These are phyloP conservation scores for Microdochium bolleyi DNA, from an alignment of 2,329 filamentous ascomycete species.

Conservation along the genomic window DNA sequence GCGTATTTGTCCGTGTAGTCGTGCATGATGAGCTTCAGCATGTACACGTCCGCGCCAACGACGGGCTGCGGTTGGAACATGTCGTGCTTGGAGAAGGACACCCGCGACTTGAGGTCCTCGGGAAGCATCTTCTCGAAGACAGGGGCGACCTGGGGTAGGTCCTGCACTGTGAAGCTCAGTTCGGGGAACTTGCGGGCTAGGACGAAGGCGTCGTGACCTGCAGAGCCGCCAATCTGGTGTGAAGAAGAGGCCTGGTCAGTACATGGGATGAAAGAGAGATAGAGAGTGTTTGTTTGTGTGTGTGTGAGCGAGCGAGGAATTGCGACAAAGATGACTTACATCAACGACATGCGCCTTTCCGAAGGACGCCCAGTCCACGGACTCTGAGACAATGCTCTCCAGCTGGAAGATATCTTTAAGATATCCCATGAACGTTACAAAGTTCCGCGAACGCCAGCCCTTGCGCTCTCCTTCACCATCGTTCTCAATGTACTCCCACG, in stretches of 20 bases:
- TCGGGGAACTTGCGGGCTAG: conserved; percentile 31
- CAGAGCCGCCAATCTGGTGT: conserved; percentile 31
- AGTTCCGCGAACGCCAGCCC: conserved; percentile 28
- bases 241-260: too few relatives aligned
- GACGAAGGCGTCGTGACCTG: conserved; percentile 29
- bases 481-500: conserved; percentile 31
- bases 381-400: conserved; percentile 21
- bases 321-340: conserved; percentile 20
- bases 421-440: conserved; percentile 30
- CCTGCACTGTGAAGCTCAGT: conserved; percentile 34
- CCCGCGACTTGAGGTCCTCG: conserved; percentile 19
- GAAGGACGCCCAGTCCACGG: conserved; percentile 26
- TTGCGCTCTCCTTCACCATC: conserved; percentile 27
- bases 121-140: conserved; percentile 26
- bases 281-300: not conserved
- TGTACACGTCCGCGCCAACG: conserved; percentile 36
- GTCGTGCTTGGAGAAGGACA: conserved; percentile 27
- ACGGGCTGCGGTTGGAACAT: conserved; percentile 29
- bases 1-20: conserved; percentile 42
- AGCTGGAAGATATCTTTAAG: conserved; percentile 29
- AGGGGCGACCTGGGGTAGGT: conserved; percentile 27
- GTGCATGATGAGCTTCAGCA: conserved; percentile 46
- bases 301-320: conserved; percentile 5
- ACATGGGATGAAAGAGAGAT: too few relatives aligned
- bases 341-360: conserved; percentile 29